Conservation (phyloP, 805 yeast genomes). For the Candida railenensis region DNA sequence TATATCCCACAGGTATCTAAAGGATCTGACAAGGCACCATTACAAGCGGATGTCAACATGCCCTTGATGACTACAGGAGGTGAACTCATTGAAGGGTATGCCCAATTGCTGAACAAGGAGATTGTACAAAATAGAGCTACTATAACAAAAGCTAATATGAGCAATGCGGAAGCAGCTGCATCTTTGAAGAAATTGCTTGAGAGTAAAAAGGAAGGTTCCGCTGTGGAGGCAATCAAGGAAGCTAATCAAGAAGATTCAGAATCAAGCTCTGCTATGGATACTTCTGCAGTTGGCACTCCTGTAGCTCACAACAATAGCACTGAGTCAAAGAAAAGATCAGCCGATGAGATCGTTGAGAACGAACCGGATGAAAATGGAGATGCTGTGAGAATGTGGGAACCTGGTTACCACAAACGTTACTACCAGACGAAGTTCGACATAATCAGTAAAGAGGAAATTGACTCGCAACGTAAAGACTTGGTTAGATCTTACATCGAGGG, state of each 20-base stretch:
- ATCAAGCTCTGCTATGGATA: conserved; percentile 2
- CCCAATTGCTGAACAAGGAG: conserved; percentile 67
- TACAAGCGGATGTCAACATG: conserved; percentile 64
- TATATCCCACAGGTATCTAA: conserved; percentile 56
- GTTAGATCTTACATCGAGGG: conserved; percentile 85
- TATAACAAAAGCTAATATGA: conserved; percentile 67
- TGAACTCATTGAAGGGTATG: conserved; percentile 61
- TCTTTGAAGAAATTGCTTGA: conserved; percentile 43
- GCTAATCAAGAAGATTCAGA: conserved; percentile 14
- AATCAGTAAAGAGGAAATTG: conserved; percentile 51
- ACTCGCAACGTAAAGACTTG: conserved; percentile 54
- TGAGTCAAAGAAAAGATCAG: conserved; percentile 8
- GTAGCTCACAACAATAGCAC: conserved; percentile 16
- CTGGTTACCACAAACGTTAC: conserved; percentile 84
- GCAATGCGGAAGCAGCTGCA: conserved; percentile 69
- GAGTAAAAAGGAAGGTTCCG: conserved; percentile 36
- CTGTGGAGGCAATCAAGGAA: conserved; percentile 45
- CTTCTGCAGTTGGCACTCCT: conserved; percentile 19
- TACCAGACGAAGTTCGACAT: conserved; percentile 73
- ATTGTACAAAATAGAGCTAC: conserved; percentile 62
- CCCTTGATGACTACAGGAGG: conserved; percentile 80
- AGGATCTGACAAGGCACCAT: conserved; percentile 76
- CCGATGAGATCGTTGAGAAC: conserved; percentile 21
- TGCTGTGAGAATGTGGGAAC: conserved; percentile 72
- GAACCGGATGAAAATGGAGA: conserved; percentile 47